Evolutionary conservation across 176 grass and related monocot genomes (phyloP).

Genomic region (Oryza australiensis): DNA sequence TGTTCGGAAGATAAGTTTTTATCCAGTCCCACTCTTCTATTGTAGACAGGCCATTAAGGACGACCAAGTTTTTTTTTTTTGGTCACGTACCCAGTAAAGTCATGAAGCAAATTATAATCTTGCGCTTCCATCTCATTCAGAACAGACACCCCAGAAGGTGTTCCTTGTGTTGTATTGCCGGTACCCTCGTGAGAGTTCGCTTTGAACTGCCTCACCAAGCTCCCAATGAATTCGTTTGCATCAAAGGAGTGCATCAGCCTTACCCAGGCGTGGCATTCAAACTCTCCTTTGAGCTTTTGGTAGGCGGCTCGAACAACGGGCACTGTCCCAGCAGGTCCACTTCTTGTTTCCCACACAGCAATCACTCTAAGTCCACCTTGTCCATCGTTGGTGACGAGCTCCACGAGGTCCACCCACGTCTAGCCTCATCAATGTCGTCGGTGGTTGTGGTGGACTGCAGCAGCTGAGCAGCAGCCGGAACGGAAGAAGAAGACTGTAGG

Average conservation of each 20-base stretch:
- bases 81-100: neutral
- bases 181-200: no score
- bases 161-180: no score
- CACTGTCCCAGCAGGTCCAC: no score
- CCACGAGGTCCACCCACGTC: neutral
- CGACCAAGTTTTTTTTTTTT: neutral
- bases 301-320: neutral
- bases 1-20: neutral
- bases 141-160: no score
- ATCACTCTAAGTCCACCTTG: constrained; percentile 5
- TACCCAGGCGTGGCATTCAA: constrained; percentile 14
- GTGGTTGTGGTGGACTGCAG: neutral
- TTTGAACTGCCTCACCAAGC: constrained; percentile 7
- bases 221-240: neutral
- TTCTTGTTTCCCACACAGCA: neutral
- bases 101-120: neutral
- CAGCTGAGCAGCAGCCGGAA: no score
- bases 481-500: neutral
- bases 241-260: neutral
- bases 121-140: no score
- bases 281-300: neutral
- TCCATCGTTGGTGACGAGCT: neutral
- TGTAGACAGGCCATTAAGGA: neutral
- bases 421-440: neutral
- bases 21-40: constrained; percentile 1